These are phyloP conservation scores for Sporisorium iseilematis-ciliati DNA, from an alignment of 1,284 basidiomycete species.

Conservation along the genomic window DNA sequence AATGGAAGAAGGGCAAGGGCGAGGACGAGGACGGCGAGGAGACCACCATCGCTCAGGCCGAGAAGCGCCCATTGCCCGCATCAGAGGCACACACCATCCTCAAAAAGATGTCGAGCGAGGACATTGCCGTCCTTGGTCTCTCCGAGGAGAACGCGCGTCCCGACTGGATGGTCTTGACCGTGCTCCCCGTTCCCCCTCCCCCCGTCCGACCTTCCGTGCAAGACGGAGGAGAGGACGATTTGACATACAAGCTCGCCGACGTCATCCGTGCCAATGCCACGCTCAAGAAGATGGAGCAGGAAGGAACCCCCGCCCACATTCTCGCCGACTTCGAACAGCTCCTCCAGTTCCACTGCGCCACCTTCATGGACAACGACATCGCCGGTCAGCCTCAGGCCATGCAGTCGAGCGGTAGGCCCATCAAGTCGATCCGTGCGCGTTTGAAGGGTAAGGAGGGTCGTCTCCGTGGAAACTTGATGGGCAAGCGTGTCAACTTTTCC, in stretches of 20 bases:
- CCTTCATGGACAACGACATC: slow-evolving; percentile 99
- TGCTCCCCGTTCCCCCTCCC: slow-evolving; percentile 96
- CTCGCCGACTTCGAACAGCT: slow-evolving; percentile 96
- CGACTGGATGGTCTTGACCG: slow-evolving; percentile 99
- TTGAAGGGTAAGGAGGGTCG: slow-evolving; percentile 99
- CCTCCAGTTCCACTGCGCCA: slow-evolving; percentile 93
- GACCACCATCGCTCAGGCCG: slow-evolving; percentile 79
- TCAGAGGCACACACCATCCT: slow-evolving; percentile 80
- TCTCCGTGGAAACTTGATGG: slow-evolving; percentile 97
- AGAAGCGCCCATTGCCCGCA: slow-evolving; percentile 88
- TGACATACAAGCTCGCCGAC: slow-evolving; percentile 98
- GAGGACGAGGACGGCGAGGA: slow-evolving; percentile 79
- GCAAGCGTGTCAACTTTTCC: slow-evolving; percentile 99
- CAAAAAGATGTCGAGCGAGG: slow-evolving; percentile 81
- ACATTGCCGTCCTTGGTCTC: slow-evolving; percentile 90
- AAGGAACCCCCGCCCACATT: slow-evolving; percentile 95
- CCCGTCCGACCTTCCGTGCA: slow-evolving; percentile 97
- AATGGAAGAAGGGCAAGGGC: slow-evolving; percentile 91
- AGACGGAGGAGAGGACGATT: slow-evolving; percentile 96
- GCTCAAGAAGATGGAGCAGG: slow-evolving; percentile 91
- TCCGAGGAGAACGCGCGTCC: slow-evolving; percentile 96
- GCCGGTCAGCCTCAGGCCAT: slow-evolving; percentile 96
- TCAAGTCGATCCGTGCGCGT: slow-evolving; percentile 97
- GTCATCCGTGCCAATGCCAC: slow-evolving; percentile 96
- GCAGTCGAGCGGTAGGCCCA: slow-evolving; percentile 96